Conservation (phyloP, 352 stramenopile species). For the Detonula confervacea region DNA sequence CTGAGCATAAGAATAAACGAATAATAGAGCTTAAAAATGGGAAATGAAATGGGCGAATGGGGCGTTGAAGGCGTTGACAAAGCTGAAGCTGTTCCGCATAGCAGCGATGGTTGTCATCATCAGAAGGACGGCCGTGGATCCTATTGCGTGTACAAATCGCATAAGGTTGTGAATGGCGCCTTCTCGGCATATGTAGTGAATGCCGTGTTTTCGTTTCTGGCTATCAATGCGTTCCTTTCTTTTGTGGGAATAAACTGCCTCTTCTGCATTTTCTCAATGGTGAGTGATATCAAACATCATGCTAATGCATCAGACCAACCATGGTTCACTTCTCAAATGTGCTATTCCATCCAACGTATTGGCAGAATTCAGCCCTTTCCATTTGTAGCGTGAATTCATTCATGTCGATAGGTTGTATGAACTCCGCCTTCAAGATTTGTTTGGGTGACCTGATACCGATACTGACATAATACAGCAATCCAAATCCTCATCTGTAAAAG, state of each 20-base stretch:
- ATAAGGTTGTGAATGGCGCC: conserved; percentile 2
- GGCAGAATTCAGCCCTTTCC: conserved; percentile 2
- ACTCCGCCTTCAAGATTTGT: conserved; percentile 9
- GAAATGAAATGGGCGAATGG: too few species aligned
- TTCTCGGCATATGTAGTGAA: neutral
- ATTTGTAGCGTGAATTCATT: conserved; percentile 10
- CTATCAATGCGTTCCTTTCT: neutral
- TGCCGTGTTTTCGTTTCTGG: conserved; percentile 5
- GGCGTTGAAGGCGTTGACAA: conserved; percentile 19
- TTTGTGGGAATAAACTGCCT: neutral
- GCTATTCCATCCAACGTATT: too few species aligned
- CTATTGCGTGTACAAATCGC: conserved; percentile 16
- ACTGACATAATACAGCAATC: too few species aligned
- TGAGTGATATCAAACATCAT: too few species aligned
- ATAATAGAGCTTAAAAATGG: too few species aligned
- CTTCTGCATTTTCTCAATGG: conserved; percentile 8
- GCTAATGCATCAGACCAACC: too few species aligned
- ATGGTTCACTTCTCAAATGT: too few species aligned
- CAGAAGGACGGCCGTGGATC: neutral
- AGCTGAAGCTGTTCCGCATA: conserved; percentile 23
- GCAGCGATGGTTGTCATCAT: conserved; percentile 6
- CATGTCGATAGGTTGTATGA: neutral
- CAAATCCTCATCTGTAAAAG: too few species aligned
- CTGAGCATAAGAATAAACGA: too few species aligned
- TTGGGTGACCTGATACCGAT: too few species aligned